Conservation (phyloP, 306 rosid species). For the Medicago lupulina region DNA sequence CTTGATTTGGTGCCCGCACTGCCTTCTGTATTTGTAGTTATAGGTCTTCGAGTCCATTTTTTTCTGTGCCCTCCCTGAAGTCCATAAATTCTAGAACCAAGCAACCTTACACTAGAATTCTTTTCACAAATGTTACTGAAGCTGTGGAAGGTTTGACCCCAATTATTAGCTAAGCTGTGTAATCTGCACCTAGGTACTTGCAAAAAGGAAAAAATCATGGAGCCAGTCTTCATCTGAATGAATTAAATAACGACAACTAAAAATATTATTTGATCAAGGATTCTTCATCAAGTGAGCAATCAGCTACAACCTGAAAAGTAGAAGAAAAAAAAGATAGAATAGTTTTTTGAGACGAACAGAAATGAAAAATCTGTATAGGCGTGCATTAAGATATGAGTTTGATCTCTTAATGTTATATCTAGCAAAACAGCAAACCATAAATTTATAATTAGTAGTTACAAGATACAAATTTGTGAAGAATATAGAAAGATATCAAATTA, state of each 20-base stretch:
- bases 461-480: constrained; percentile 24
- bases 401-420: constrained; percentile 11
- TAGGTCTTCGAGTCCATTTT: constrained; percentile 78
- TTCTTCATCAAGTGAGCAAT: constrained; percentile 39
- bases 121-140: constrained; percentile 51
- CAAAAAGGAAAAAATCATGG: constrained; percentile 69
- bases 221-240: constrained; percentile 66
- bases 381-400: constrained; percentile 28
- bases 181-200: constrained; percentile 75
- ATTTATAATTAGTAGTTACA: neutral
- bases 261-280: constrained; percentile 40
- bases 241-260: constrained; percentile 38
- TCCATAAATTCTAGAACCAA: constrained; percentile 55
- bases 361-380: neutral
- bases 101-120: constrained; percentile 52
- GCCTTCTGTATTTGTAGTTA: constrained; percentile 70
- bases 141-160: constrained; percentile 62
- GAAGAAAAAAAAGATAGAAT: neutral
- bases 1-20: constrained; percentile 52
- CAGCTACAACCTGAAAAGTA: constrained; percentile 57
- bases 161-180: constrained; percentile 58
- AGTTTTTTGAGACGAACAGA: neutral
- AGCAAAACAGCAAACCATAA: constrained; percentile 22
- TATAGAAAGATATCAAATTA: neutral
- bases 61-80: constrained; percentile 64